Conservation (phyloP, 169 alveolate species). For the Eimeria acervulina region DNA sequence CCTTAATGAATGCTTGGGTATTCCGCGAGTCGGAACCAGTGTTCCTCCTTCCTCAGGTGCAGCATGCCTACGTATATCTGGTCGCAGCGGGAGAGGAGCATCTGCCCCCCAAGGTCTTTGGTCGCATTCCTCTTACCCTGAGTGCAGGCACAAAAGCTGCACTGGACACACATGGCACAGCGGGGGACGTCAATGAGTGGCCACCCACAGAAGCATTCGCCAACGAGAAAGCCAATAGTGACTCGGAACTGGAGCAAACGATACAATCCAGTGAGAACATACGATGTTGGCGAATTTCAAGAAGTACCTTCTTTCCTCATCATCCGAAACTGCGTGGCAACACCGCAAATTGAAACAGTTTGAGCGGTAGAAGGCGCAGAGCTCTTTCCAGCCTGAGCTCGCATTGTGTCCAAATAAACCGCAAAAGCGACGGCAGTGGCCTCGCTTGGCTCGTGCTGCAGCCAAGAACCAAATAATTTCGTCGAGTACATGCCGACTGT, state of each 20-base stretch:
- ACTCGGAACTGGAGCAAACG: background rate
- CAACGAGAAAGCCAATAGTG: constrained; percentile 10
- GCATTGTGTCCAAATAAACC: background rate
- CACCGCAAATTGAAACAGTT: background rate
- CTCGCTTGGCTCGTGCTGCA: background rate
- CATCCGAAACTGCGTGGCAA: background rate
- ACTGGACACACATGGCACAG: background rate
- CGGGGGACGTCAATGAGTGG: constrained; percentile 51
- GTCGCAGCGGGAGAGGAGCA: constrained; percentile 72
- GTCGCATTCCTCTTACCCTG: constrained; percentile 72
- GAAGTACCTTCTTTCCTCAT: background rate
- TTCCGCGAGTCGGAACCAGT: constrained; percentile 70
- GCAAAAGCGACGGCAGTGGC: background rate
- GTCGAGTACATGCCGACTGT: background rate
- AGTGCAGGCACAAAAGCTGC: constrained; percentile 1
- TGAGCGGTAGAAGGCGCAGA: background rate
- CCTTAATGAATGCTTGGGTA: constrained; percentile 74
- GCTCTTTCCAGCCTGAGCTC: background rate
- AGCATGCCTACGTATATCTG: constrained; percentile 69
- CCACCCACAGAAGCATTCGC: constrained; percentile 69
- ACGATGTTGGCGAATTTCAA: background rate
- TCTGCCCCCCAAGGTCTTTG: constrained; percentile 66
- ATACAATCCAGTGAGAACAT: background rate
- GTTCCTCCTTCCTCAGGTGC: constrained; percentile 78
- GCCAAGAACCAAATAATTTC: background rate